Base-by-base conservation (phyloP, 805 yeast species). In the Wickerhamiella cacticola region DNA sequence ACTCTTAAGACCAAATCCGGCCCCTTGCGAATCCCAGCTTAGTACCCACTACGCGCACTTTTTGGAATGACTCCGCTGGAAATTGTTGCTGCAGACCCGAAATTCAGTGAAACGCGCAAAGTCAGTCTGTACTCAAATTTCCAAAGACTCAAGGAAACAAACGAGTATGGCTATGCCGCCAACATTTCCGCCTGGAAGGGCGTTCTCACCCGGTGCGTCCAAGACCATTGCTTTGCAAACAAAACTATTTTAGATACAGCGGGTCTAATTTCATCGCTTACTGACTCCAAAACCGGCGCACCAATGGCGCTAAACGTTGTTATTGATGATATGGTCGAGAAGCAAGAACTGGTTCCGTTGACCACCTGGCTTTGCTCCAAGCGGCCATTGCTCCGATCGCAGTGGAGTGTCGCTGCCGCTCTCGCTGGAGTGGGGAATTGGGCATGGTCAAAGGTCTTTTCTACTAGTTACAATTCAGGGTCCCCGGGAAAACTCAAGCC, bases 51-150 rank as follows among this genome's bases (percentile, higher is more conserved):
- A 19, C 19, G 7, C 21, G 10, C 10, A 25, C 10, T 19, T 23
- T 29, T 28, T 19, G 3, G 22, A 24, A 43, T 43, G 46, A 24
- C 10, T 2, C 46, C 46, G 9, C 52, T 41, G 33, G 28, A 49
- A 29, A 49, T 48, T n/a, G 29, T 42, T 15, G 48, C 34, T 50
- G 42, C 52, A 2, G 58, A 66, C 52, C 60, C 63, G 7, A 58
- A 56, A 8, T 73, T 73, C 59, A 64, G 68, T 9, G 53, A 57
- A 6, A 55, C 68, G 8, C 60, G 79, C 22, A 58, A 71, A 28
- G 58, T 63, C 4, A 73, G 78, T n/a, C 62, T 74, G 38, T 74
- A 66, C 50, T 70, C 76, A 2, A 71, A 74, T 52, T 74, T 72
- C 52, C 53, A 63, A 8, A 60, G 67, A n/a, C 60, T 74, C 25